phyloP scores from a whole-genome alignment of 2,329 filamentous ascomycete species.

The Trichoderma endophyticum region DNA sequence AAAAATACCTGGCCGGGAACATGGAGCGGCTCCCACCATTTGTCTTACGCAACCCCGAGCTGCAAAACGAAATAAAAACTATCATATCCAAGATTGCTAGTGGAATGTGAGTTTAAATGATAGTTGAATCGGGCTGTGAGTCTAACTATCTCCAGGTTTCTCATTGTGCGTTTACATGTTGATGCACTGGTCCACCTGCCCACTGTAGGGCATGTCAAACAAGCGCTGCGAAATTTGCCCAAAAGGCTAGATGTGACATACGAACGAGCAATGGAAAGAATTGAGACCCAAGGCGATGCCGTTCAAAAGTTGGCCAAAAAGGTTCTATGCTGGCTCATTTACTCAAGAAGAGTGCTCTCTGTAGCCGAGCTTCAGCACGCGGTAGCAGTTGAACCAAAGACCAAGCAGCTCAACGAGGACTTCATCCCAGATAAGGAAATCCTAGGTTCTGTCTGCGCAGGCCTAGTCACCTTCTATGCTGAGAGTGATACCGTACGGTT shows the following conservation, averaged over 20 bases:
- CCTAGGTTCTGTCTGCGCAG: background rate
- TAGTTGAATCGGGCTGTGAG: background rate
- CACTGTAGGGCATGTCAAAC: background rate
- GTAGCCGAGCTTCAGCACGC: background rate
- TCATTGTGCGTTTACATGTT: background rate
- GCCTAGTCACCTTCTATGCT: background rate
- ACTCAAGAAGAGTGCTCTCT: background rate
- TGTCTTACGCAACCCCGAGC: background rate
- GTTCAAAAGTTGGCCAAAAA: background rate
- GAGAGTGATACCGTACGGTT: slow-evolving; percentile 1
- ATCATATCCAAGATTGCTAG: background rate
- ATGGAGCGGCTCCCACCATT: background rate
- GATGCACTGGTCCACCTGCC: background rate
- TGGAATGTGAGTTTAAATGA: background rate
- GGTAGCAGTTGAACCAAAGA: background rate
- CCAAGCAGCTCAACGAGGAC: background rate
- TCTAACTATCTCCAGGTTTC: background rate
- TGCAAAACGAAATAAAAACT: background rate
- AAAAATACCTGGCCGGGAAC: background rate
- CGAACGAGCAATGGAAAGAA: slow-evolving; percentile 4
- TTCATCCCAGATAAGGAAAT: background rate
- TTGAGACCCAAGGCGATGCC: background rate
- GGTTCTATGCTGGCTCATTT: background rate
- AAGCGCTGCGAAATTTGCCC: background rate
- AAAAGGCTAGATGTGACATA: background rate